Percentiles rank a stretch among this genome's conserved stretches.
Evolutionary conservation across 768 basidiomycete species (phyloP).

Genomic region (Leccinum subgranulosum): DNA sequence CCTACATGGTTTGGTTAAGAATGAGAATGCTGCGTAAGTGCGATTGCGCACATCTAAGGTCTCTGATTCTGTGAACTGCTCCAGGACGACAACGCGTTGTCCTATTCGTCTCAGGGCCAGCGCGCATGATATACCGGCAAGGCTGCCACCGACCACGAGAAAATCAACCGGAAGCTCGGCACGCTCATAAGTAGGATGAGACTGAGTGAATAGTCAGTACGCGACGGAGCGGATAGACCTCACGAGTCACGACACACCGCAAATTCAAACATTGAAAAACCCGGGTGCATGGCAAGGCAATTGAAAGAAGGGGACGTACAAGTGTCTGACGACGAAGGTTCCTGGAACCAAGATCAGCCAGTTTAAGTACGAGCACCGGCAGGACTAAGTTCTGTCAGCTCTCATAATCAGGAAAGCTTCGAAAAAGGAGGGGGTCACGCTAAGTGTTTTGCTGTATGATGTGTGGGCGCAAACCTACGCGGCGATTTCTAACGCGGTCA

Average conservation of each 20-base stretch:
- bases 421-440: slow-evolving; percentile 4
- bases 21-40: neutral
- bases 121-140: slow-evolving; percentile 56
- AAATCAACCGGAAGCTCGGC: slow-evolving; percentile 34
- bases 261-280: slow-evolving; percentile 1
- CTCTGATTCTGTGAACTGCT: slow-evolving; percentile 43
- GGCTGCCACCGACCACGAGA: slow-evolving; percentile 48
- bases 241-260: slow-evolving; percentile 10
- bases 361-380: slow-evolving; percentile 18
- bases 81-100: slow-evolving; percentile 58
- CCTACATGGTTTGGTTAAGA: neutral
- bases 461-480: slow-evolving; percentile 8
- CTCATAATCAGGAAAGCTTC: slow-evolving; percentile 14
- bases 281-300: neutral
- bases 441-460: neutral
- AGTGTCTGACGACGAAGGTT: neutral
- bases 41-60: slow-evolving; percentile 28
- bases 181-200: slow-evolving; percentile 8
- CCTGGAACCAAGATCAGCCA: neutral
- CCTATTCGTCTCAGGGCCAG: slow-evolving; percentile 54
- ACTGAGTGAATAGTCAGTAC: slow-evolving; percentile 8
- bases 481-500: slow-evolving; percentile 2
- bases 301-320: neutral
- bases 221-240: neutral
- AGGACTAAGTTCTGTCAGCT: slow-evolving; percentile 16